Conservation (phyloP, 1,284 basidiomycete genomes). For the Cryptococcus depauperatus region DNA sequence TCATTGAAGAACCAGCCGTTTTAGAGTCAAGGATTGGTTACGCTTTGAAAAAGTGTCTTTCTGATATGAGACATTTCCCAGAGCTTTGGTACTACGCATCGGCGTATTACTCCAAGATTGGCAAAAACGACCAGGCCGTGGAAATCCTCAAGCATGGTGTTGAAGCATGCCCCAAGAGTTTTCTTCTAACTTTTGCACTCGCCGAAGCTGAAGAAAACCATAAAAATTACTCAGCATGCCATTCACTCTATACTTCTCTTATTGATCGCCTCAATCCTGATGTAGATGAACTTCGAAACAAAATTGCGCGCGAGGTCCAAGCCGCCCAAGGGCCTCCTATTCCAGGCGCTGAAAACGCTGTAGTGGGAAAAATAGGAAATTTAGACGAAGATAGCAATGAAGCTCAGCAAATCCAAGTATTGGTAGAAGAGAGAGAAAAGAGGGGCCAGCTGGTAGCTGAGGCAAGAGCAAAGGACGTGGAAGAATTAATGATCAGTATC, state of each 20-base stretch:
- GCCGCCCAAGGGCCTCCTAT: slow-evolving; percentile 44
- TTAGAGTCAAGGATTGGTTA: slow-evolving; percentile 66
- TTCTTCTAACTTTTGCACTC: slow-evolving; percentile 79
- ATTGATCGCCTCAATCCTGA: slow-evolving; percentile 61
- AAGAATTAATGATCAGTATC: slow-evolving; percentile 47
- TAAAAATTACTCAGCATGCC: slow-evolving; percentile 60
- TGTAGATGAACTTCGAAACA: slow-evolving; percentile 59
- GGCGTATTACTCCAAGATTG: slow-evolving; percentile 64
- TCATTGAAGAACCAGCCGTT: slow-evolving; percentile 68
- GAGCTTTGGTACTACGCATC: slow-evolving; percentile 97
- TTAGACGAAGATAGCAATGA: slow-evolving; percentile 36
- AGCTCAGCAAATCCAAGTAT: slow-evolving; percentile 45
- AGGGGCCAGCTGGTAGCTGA: slow-evolving; percentile 47
- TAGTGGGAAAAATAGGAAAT: slow-evolving; percentile 18
- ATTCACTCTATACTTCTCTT: slow-evolving; percentile 62
- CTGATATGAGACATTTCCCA: slow-evolving; percentile 82
- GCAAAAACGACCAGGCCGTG: slow-evolving; percentile 71
- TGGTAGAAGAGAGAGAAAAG: slow-evolving; percentile 59
- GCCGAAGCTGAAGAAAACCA: slow-evolving; percentile 69
- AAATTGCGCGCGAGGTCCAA: slow-evolving; percentile 49
- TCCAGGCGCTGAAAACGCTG: slow-evolving; percentile 16
- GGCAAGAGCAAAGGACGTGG: slow-evolving; percentile 46
- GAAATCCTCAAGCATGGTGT: slow-evolving; percentile 76
- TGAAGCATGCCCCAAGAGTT: slow-evolving; percentile 80
- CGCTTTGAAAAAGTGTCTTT: slow-evolving; percentile 76